A percentile compares a stretch with the other conserved stretches of the same genome.
phyloP scores from a whole-genome alignment of 495 filamentous ascomycete genomes.

The Chaetomium tenue region DNA sequence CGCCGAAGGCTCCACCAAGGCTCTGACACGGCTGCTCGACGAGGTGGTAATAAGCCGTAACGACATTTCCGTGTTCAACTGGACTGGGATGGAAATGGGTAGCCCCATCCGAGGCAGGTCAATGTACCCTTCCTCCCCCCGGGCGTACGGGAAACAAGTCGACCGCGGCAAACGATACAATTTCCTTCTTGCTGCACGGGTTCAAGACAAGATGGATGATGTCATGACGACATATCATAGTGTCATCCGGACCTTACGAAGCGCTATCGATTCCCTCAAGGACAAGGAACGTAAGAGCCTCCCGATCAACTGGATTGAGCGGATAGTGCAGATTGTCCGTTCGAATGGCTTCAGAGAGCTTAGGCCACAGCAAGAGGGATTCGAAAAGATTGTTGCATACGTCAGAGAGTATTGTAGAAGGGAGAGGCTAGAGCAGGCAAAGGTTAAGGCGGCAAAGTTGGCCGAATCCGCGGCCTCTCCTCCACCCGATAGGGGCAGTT shows the following conservation, averaged over 20 bases:
- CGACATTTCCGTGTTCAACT: constrained; percentile 46
- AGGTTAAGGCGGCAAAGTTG: constrained; percentile 1
- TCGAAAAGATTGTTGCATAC: constrained; percentile 38
- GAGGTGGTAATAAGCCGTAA: constrained; percentile 41
- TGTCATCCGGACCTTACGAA: constrained; percentile 31
- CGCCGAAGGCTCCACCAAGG: constrained; percentile 41
- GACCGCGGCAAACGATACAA: constrained; percentile 34
- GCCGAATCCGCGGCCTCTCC: not conserved
- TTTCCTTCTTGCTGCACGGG: constrained; percentile 25
- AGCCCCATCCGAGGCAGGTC: constrained; percentile 40
- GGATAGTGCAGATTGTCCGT: constrained; percentile 33
- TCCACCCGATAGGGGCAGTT: not conserved
- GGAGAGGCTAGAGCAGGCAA: not conserved
- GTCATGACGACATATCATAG: constrained; percentile 31
- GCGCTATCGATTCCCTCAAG: constrained; percentile 36
- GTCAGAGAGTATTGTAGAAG: constrained; percentile 27
- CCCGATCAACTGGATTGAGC: constrained; percentile 34
- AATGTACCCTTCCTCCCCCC: constrained; percentile 38
- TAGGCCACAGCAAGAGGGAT: constrained; percentile 29
- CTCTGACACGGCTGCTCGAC: constrained; percentile 40
- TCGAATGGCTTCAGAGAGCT: constrained; percentile 28
- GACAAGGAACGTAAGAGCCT: constrained; percentile 32
- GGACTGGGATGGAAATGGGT: constrained; percentile 40
- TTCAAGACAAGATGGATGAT: constrained; percentile 32
- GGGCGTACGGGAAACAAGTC: constrained; percentile 30